These are phyloP conservation scores for Blastobotrys chiropterorum DNA, from an alignment of 805 yeast species.

Conservation along the genomic window DNA sequence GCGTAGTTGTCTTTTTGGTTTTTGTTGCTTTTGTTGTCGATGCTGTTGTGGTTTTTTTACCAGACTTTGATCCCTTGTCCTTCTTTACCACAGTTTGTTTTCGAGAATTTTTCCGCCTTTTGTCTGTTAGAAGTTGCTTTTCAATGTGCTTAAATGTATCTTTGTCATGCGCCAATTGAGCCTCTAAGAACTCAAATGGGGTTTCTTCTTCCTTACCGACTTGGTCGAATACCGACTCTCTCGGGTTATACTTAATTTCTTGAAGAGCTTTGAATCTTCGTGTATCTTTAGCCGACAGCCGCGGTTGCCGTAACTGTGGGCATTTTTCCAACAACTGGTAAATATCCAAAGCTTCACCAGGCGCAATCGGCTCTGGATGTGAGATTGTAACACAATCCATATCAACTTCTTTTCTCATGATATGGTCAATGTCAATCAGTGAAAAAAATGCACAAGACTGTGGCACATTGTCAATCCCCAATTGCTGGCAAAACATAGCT, in stretches of 20 bases:
- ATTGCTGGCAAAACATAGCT: conserved; percentile 87
- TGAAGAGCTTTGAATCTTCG: neutral
- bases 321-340: conserved; percentile 36
- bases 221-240: conserved; percentile 9
- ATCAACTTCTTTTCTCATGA: conserved; percentile 88
- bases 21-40: neutral
- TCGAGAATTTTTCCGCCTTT: neutral
- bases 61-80: neutral
- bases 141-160: conserved; percentile 7
- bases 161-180: conserved; percentile 13
- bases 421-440: conserved; percentile 83
- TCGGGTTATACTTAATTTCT: conserved; percentile 5
- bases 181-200: conserved; percentile 10
- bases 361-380: conserved; percentile 59
- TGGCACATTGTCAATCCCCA: conserved; percentile 85
- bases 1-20: neutral
- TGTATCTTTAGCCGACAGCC: neutral
- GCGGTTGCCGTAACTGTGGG: conserved; percentile 15
- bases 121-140: neutral
- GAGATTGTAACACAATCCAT: conserved; percentile 91
- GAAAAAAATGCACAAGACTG: conserved; percentile 95
- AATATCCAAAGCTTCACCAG: conserved; percentile 75
- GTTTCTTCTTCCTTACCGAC: conserved; percentile 1
- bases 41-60: neutral
- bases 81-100: neutral